Evolutionary conservation across 805 yeast genomes (phyloP).

Genomic region (Metschnikowia cerradonensis): DNA sequence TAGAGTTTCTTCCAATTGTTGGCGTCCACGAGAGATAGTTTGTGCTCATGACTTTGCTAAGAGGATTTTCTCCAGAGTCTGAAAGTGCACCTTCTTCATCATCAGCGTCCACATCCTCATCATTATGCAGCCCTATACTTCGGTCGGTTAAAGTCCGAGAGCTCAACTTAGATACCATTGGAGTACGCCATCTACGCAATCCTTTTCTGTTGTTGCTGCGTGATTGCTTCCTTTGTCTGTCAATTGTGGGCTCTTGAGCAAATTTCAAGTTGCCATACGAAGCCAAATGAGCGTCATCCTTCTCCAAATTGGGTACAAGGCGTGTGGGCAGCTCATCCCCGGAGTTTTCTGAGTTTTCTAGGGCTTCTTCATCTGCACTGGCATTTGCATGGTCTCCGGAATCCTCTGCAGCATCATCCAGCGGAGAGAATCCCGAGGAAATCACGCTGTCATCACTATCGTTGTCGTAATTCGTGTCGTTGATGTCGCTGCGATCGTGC

Average conservation of each 20-base stretch:
- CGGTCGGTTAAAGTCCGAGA: constrained; percentile 12
- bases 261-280: constrained; percentile 9
- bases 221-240: constrained; percentile 10
- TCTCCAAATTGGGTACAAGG: not conserved
- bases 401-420: not conserved
- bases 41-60: constrained; percentile 40
- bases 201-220: constrained; percentile 6
- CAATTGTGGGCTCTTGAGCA: constrained; percentile 15
- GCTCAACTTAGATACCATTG: constrained; percentile 7
- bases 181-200: constrained; percentile 17
- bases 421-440: not conserved
- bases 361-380: constrained; percentile 14
- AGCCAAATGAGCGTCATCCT: not conserved
- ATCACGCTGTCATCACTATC: constrained; percentile 6
- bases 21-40: constrained; percentile 87
- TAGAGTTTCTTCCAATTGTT: constrained; percentile 88
- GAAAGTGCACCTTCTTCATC: constrained; percentile 17
- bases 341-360: constrained; percentile 11
- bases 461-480: constrained; percentile 5
- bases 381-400: not conserved
- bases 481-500: constrained; percentile 6
- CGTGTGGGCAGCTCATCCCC: constrained; percentile 10
- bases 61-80: constrained; percentile 17
- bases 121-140: constrained; percentile 7
- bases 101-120: constrained; percentile 10